phyloP scores from a whole-genome alignment of 495 filamentous ascomycete genomes.

The Schizothecium vesticola region DNA sequence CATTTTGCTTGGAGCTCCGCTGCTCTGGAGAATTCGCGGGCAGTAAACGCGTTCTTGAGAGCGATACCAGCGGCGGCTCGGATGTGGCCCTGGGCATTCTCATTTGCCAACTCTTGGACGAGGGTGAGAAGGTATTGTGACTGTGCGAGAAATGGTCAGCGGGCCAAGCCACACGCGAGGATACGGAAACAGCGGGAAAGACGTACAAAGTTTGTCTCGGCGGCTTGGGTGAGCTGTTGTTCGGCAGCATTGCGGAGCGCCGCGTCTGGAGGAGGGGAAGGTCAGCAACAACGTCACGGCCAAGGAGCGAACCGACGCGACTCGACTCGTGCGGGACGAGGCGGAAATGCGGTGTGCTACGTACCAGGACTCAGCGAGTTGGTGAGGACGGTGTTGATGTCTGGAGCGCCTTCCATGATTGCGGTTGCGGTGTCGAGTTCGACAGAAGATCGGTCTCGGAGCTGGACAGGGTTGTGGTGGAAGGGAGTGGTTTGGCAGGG shows the following conservation, averaged over 20 bases:
- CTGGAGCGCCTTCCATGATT: slow-evolving; percentile 46
- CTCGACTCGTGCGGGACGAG: slow-evolving; percentile 16
- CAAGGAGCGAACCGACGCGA: slow-evolving; percentile 16
- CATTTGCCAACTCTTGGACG: slow-evolving; percentile 88
- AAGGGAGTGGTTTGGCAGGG: slow-evolving; percentile 24
- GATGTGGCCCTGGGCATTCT: slow-evolving; percentile 72
- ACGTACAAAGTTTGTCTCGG: slow-evolving; percentile 91
- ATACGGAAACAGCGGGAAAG: slow-evolving; percentile 2
- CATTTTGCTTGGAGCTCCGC: slow-evolving; percentile 86
- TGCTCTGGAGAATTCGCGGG: slow-evolving; percentile 81
- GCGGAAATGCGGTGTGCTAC: slow-evolving; percentile 28
- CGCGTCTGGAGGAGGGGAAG: slow-evolving; percentile 59
- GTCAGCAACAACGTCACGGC: slow-evolving; percentile 17
- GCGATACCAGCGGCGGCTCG: slow-evolving; percentile 91
- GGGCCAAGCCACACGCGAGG: not conserved
- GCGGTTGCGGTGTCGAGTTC: slow-evolving; percentile 21
- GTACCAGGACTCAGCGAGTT: slow-evolving; percentile 86
- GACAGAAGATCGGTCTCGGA: slow-evolving; percentile 11
- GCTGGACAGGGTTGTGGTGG: slow-evolving; percentile 19
- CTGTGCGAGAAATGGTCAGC: slow-evolving; percentile 43
- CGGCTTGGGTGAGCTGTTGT: slow-evolving; percentile 86
- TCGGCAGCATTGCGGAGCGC: slow-evolving; percentile 83
- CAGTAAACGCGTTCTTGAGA: slow-evolving; percentile 92
- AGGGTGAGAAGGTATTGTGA: slow-evolving; percentile 85
- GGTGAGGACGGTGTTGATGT: slow-evolving; percentile 67